Percentiles rank a stretch among this genome's conserved stretches.
Conservation (phyloP, 2,329 filamentous ascomycete genomes). For the Colletotrichum cuscutae region DNA sequence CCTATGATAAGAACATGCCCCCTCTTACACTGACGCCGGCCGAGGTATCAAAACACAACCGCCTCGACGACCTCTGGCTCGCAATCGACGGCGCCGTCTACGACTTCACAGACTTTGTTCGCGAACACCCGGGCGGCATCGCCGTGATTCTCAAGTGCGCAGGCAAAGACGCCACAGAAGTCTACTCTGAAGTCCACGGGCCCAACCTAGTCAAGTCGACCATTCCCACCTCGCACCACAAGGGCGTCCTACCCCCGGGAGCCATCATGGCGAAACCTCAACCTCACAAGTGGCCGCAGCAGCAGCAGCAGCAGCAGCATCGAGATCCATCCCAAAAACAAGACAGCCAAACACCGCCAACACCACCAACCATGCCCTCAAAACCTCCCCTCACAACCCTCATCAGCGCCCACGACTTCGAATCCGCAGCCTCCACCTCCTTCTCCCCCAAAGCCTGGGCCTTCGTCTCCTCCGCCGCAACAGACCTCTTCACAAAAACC, state of each 20-base stretch:
- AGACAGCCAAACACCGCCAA: not conserved
- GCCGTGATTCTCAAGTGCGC: constrained; percentile 60
- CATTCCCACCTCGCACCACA: constrained; percentile 56
- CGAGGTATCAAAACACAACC: constrained; percentile 58
- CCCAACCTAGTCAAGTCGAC: constrained; percentile 51
- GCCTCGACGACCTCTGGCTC: constrained; percentile 68
- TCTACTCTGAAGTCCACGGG: constrained; percentile 63
- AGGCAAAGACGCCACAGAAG: constrained; percentile 62
- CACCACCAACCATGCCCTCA: not conserved
- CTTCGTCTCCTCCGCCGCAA: constrained; percentile 74
- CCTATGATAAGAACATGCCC: constrained; percentile 8
- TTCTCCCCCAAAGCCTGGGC: constrained; percentile 74
- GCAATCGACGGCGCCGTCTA: constrained; percentile 73
- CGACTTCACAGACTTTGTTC: constrained; percentile 73
- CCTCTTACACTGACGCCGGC: constrained; percentile 47
- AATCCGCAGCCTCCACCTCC: constrained; percentile 62
- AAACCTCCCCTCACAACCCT: constrained; percentile 64
- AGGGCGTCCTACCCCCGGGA: constrained; percentile 53
- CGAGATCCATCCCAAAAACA: constrained; percentile 14
- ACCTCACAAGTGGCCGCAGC: not conserved
- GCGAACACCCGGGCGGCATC: constrained; percentile 48
- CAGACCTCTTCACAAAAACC: constrained; percentile 66
- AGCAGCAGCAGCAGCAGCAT: constrained; percentile 40
- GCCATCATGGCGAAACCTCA: constrained; percentile 12
- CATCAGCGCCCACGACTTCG: constrained; percentile 70